Evolutionary conservation across 129 eudicot species (phyloP).

Genomic region (Ambrosia trifida): DNA sequence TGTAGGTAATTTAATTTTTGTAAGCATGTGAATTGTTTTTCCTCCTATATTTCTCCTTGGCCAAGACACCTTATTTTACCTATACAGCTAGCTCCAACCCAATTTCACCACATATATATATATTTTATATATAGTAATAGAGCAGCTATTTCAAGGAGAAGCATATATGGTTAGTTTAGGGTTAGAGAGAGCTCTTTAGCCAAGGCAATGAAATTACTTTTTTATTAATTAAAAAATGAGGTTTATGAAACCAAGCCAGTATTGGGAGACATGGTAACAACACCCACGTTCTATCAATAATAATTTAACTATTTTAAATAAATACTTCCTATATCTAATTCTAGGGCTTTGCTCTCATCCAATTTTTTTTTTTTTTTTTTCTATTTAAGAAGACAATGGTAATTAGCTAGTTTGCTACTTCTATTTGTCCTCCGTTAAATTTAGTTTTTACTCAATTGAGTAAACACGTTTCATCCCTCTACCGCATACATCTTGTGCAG

Average conservation of each 20-base stretch:
- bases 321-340: constrained; percentile 18
- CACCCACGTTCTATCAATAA: constrained; percentile 87
- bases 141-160: constrained; percentile 55
- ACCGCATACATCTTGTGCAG: neutral
- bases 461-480: constrained; percentile 3
- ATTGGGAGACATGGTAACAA: constrained; percentile 84
- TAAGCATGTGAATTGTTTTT: neutral
- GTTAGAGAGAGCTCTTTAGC: constrained; percentile 64
- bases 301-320: constrained; percentile 33
- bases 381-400: neutral
- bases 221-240: constrained; percentile 28
- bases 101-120: constrained; percentile 9
- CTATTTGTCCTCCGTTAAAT: constrained; percentile 20
- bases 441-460: constrained; percentile 4
- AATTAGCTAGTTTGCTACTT: neutral
- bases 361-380: neutral
- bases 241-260: constrained; percentile 41
- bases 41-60: neutral
- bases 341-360: constrained; percentile 17
- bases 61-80: constrained; percentile 11
- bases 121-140: neutral
- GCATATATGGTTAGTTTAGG: constrained; percentile 40
- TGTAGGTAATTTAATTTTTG: neutral
- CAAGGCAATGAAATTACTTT: constrained; percentile 55
- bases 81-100: constrained; percentile 38